phyloP scores from a whole-genome alignment of 257 asterid species.

The Euphrasia confusa region DNA sequence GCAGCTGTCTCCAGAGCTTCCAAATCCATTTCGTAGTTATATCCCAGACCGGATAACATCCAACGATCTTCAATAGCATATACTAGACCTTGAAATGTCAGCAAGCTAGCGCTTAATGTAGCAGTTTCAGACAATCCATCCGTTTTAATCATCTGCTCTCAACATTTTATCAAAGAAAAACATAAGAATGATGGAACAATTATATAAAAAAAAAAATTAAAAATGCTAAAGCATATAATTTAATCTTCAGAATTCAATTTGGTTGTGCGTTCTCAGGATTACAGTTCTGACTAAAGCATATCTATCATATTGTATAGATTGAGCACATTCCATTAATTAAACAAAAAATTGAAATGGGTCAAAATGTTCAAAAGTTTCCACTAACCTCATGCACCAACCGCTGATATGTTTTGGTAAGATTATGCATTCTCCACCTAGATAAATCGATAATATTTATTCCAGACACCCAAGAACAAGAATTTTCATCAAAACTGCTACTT shows the following conservation, averaged over 20 bases:
- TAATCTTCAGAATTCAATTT: conserved; percentile 15
- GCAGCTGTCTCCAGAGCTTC: conserved; percentile 53
- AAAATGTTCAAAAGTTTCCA: conserved; percentile 24
- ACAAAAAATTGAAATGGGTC: conserved; percentile 12
- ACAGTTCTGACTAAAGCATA: conserved; percentile 5
- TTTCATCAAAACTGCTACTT: conserved; percentile 39
- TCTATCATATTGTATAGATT: not conserved
- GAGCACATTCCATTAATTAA: conserved; percentile 3
- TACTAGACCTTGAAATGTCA: conserved; percentile 63
- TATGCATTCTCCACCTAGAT: conserved; percentile 64
- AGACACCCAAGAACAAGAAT: conserved; percentile 88
- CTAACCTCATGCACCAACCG: conserved; percentile 71
- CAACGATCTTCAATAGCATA: conserved; percentile 66
- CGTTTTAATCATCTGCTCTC: conserved; percentile 42
- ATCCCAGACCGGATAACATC: conserved; percentile 86
- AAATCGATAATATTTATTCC: conserved; percentile 79
- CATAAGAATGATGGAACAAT: conserved; percentile 17
- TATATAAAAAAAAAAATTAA: conserved; percentile 2
- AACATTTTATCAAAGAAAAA: conserved; percentile 22
- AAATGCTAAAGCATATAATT: conserved; percentile 5
- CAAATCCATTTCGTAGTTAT: conserved; percentile 52
- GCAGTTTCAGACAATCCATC: conserved; percentile 47
- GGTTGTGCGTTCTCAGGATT: conserved; percentile 1
- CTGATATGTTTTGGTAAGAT: conserved; percentile 57
- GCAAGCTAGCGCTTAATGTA: conserved; percentile 58